A percentile compares a stretch with the other conserved stretches of the same genome.
These are phyloP conservation scores for Nemania sp. DNA, from an alignment of 2,329 filamentous ascomycete genomes.

Conservation along the genomic window DNA sequence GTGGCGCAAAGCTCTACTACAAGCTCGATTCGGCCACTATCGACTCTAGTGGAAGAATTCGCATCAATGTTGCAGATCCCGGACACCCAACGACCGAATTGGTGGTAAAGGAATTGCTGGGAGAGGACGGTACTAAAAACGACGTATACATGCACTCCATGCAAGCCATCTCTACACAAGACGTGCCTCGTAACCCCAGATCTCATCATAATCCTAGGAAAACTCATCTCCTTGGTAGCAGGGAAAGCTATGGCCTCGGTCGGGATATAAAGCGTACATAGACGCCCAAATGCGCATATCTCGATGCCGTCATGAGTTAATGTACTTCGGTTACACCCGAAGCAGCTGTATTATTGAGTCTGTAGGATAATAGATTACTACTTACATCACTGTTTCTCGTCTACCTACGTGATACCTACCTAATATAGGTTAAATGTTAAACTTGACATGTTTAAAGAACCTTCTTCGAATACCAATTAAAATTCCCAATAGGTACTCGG, in stretches of 20 bases:
- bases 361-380: conserved; percentile 23
- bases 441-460: too few relatives aligned
- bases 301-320: neutral
- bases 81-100: conserved; percentile 53
- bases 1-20: conserved; percentile 68
- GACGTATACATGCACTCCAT: conserved; percentile 40
- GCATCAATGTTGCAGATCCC: conserved; percentile 58
- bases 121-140: conserved; percentile 49
- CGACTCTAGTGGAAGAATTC: conserved; percentile 63
- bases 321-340: neutral
- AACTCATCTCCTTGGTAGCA: conserved; percentile 49
- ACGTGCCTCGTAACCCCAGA: conserved; percentile 23
- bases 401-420: too few relatives aligned
- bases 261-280: conserved; percentile 1
- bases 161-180: conserved; percentile 6
- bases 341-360: conserved; percentile 30
- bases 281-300: conserved; percentile 18
- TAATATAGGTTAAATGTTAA: neutral
- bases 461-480: too few relatives aligned
- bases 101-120: conserved; percentile 61
- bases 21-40: conserved; percentile 63
- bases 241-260: conserved; percentile 55
- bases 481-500: too few relatives aligned
- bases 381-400: neutral
- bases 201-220: neutral